A percentile compares a stretch with the other conserved stretches of the same genome.
phyloP scores from a whole-genome alignment of 331 rosid genomes.

The Ulmus americana region DNA sequence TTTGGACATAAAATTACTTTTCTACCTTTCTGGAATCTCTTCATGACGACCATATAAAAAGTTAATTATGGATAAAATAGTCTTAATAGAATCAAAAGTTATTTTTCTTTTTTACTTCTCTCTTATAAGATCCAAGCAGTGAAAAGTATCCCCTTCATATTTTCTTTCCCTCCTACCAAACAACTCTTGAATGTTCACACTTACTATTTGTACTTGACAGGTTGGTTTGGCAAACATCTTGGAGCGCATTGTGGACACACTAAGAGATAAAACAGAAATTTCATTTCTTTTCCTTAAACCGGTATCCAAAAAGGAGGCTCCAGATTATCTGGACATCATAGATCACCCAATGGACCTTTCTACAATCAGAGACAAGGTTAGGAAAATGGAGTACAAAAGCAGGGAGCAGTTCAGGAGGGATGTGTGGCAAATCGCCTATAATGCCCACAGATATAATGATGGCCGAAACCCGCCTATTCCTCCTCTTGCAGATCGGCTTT shows the following conservation, averaged over 20 bases:
- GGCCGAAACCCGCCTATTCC: conserved; percentile 93
- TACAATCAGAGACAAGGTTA: conserved; percentile 66
- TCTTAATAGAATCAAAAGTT: too few relatives aligned
- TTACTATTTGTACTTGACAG: conserved; percentile 23
- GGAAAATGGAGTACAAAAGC: conserved; percentile 83
- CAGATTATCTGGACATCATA: conserved; percentile 74
- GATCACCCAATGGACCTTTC: conserved; percentile 90
- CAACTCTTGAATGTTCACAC: background rate
- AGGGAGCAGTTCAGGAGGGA: conserved; percentile 85
- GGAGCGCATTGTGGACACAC: conserved; percentile 72
- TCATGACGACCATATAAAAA: too few relatives aligned
- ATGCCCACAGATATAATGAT: conserved; percentile 78
- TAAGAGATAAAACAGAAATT: conserved; percentile 56
- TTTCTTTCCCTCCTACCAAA: background rate
- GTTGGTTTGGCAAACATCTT: conserved; percentile 95
- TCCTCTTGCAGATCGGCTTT: conserved; percentile 84
- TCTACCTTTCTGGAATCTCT: too few relatives aligned
- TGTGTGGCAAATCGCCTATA: conserved; percentile 69
- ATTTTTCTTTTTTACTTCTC: too few relatives aligned
- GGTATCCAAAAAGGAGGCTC: conserved; percentile 88
- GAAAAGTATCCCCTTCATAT: too few relatives aligned
- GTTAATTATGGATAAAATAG: too few relatives aligned
- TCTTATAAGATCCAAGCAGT: too few relatives aligned
- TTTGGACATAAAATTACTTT: too few relatives aligned
- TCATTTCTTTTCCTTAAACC: conserved; percentile 76